Evolutionary conservation across 2,329 filamentous ascomycete genomes (phyloP).

Genomic region (Penicillium sp.): DNA sequence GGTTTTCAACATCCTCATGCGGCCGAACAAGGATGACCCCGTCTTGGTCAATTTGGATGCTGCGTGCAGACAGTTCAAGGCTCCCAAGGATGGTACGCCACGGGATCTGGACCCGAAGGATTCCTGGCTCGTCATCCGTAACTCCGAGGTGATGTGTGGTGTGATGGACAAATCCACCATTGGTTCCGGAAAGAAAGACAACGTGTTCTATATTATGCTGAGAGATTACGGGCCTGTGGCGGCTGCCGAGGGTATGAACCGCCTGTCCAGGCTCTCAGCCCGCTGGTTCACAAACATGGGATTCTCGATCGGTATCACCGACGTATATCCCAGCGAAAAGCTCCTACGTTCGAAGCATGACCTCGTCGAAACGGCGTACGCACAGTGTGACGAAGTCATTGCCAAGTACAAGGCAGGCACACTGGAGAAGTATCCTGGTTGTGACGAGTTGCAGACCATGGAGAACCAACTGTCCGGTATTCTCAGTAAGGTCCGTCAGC

Average conservation of each 20-base stretch:
- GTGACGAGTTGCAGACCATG: conserved; percentile 82
- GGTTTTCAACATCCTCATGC: conserved; percentile 83
- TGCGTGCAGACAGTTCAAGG: conserved; percentile 66
- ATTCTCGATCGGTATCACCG: conserved; percentile 91
- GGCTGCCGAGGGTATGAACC: conserved; percentile 85
- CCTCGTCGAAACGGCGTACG: conserved; percentile 69
- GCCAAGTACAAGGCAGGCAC: conserved; percentile 69
- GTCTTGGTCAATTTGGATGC: conserved; percentile 88
- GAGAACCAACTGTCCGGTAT: conserved; percentile 87
- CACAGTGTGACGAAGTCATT: conserved; percentile 74
- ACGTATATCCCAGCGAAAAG: conserved; percentile 72
- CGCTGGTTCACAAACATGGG: conserved; percentile 80
- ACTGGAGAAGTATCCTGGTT: conserved; percentile 76
- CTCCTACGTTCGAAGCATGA: conserved; percentile 64
- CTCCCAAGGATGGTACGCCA: conserved; percentile 32
- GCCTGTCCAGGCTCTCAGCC: conserved; percentile 81
- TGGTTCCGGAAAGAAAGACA: conserved; percentile 95
- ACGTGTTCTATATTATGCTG: conserved; percentile 91
- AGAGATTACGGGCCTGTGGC: conserved; percentile 87
- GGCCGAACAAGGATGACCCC: conserved; percentile 72
- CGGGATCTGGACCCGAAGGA: conserved; percentile 71
- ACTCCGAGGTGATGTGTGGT: conserved; percentile 95
- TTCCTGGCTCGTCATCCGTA: conserved; percentile 82
- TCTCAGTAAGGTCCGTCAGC: conserved; percentile 80
- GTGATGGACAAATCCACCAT: conserved; percentile 96